A percentile compares a stretch with the other conserved stretches of the same genome.
These are phyloP conservation scores for Xylaria sp. DNA, from an alignment of 2,329 filamentous ascomycete genomes.

Conservation along the genomic window DNA sequence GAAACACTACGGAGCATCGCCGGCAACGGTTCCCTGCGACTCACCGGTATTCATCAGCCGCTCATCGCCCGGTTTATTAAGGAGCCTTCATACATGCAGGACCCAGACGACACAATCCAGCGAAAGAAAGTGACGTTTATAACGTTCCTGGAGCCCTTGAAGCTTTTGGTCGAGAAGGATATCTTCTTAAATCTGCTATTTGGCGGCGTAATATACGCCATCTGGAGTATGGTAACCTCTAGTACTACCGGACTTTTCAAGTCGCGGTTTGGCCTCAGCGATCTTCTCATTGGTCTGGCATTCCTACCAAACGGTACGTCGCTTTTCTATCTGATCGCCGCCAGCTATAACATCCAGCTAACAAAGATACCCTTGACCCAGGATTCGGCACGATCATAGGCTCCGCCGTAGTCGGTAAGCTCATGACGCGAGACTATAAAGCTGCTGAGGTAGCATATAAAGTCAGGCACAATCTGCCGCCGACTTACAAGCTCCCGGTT, in stretches of 20 bases:
- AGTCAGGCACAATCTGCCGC: not conserved
- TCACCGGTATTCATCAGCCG: constrained; percentile 16
- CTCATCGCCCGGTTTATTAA: constrained; percentile 18
- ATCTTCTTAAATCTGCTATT: constrained; percentile 17
- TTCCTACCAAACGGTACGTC: constrained; percentile 22
- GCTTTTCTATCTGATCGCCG: too few species aligned
- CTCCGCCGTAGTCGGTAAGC: constrained; percentile 17
- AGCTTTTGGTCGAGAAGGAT: constrained; percentile 19
- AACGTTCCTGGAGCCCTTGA: constrained; percentile 15
- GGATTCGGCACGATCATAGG: constrained; percentile 16
- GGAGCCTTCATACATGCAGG: constrained; percentile 11
- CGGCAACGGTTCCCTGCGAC: constrained; percentile 11
- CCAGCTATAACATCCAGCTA: too few species aligned
- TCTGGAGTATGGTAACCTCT: constrained; percentile 26
- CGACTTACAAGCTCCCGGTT: constrained; percentile 1
- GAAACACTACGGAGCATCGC: constrained; percentile 21
- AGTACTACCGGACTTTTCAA: constrained; percentile 21
- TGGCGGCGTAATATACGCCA: constrained; percentile 16
- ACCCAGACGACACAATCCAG: too few species aligned
- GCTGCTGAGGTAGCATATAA: constrained; percentile 11
- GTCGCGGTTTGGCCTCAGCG: constrained; percentile 4
- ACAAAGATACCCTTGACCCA: not conserved
- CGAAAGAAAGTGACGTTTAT: not conserved
- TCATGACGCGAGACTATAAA: constrained; percentile 20
- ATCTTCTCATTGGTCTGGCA: constrained; percentile 13